Conservation (phyloP, 2,329 filamentous ascomycete genomes). For the Periconia digitata region DNA sequence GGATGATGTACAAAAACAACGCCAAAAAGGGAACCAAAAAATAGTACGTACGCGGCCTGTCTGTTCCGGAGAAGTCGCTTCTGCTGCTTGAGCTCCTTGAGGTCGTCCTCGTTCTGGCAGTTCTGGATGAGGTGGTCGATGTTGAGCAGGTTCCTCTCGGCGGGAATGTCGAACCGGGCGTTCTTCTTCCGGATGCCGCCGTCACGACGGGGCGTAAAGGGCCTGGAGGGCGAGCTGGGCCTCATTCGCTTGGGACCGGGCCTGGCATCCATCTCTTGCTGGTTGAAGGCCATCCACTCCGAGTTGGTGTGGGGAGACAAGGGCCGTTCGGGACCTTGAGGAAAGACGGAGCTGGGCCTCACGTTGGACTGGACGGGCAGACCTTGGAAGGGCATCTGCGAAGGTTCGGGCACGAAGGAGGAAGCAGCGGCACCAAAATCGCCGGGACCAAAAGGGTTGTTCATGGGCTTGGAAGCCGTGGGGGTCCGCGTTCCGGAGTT, state of each 20-base stretch:
- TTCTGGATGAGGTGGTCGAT: slow-evolving; percentile 91
- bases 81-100: slow-evolving; percentile 98
- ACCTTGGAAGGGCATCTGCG: slow-evolving; percentile 43
- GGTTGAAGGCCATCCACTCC: slow-evolving; percentile 57
- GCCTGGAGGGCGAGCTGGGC: slow-evolving; percentile 69
- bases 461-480: slow-evolving; percentile 71
- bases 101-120: slow-evolving; percentile 85
- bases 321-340: slow-evolving; percentile 48
- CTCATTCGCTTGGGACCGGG: slow-evolving; percentile 59
- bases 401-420: slow-evolving; percentile 45
- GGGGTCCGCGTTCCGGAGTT: slow-evolving; percentile 73
- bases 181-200: slow-evolving; percentile 99
- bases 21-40: slow-evolving; percentile 49
- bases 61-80: slow-evolving; percentile 93
- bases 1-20: too few relatives aligned
- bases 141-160: slow-evolving; percentile 88
- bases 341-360: slow-evolving; percentile 54
- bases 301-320: slow-evolving; percentile 65
- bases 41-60: slow-evolving; percentile 78
- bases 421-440: slow-evolving; percentile 52
- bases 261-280: slow-evolving; percentile 53
- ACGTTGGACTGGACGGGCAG: slow-evolving; percentile 43
- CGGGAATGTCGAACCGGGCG: slow-evolving; percentile 93
- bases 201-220: slow-evolving; percentile 74
- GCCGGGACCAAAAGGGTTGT: slow-evolving; percentile 61